A percentile compares a stretch with the other conserved stretches of the same genome.
Conservation (phyloP, 805 yeast genomes). For the Komagataella pastoris region DNA sequence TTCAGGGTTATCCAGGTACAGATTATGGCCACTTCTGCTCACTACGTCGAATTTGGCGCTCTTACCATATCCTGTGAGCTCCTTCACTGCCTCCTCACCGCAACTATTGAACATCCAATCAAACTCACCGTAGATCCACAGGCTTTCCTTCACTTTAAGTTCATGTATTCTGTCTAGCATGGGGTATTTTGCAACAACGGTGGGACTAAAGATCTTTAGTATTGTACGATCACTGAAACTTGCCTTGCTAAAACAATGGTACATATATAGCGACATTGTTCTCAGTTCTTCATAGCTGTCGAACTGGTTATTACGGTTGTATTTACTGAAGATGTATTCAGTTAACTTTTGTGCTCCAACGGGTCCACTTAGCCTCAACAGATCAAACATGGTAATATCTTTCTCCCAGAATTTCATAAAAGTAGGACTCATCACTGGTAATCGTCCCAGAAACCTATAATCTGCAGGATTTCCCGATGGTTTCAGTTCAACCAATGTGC, state of each 20-base stretch:
- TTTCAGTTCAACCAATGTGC: slow-evolving; percentile 7
- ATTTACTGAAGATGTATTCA: slow-evolving; percentile 13
- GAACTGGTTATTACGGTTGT: slow-evolving; percentile 12
- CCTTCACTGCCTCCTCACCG: slow-evolving; percentile 29
- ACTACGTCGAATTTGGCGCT: slow-evolving; percentile 25
- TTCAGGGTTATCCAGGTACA: slow-evolving; percentile 51
- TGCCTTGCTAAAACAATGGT: slow-evolving; percentile 15
- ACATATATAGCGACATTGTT: slow-evolving; percentile 17
- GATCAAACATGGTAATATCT: slow-evolving; percentile 30
- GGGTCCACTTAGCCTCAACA: slow-evolving; percentile 32
- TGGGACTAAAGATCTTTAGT: slow-evolving; percentile 37
- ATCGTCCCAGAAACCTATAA: slow-evolving; percentile 31
- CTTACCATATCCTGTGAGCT: slow-evolving; percentile 8
- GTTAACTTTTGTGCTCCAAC: slow-evolving; percentile 17
- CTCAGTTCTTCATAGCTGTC: slow-evolving; percentile 13
- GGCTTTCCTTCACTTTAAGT: slow-evolving; percentile 18
- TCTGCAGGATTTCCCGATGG: slow-evolving; percentile 30
- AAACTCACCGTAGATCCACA: slow-evolving; percentile 51
- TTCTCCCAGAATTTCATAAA: slow-evolving; percentile 23
- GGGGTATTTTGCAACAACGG: slow-evolving; percentile 55
- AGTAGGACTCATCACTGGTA: slow-evolving; percentile 24
- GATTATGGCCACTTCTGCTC: slow-evolving; percentile 59
- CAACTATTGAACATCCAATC: slow-evolving; percentile 67
- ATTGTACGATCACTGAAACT: slow-evolving; percentile 22
- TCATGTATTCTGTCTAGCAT: slow-evolving; percentile 39